A percentile compares a stretch with the other conserved stretches of the same genome.
phyloP scores from a whole-genome alignment of 1,284 basidiomycete genomes.

The Puccinia horiana region DNA sequence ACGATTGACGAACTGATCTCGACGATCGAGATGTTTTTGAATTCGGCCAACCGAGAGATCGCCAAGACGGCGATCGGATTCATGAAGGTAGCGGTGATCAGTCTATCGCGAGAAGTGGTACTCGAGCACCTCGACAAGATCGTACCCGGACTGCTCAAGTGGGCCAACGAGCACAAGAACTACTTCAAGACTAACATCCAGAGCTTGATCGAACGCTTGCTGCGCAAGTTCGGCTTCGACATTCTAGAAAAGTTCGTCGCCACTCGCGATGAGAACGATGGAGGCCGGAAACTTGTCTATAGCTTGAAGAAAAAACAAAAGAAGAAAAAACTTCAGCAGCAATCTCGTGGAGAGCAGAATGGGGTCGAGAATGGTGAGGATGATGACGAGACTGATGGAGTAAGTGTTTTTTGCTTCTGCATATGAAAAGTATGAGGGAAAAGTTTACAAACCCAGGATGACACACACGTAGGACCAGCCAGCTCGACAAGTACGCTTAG shows the following conservation, averaged over 20 bases:
- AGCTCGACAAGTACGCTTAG: slow-evolving; percentile 61
- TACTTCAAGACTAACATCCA: slow-evolving; percentile 97
- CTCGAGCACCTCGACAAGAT: slow-evolving; percentile 74
- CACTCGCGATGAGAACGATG: slow-evolving; percentile 61
- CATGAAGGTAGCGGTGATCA: slow-evolving; percentile 88
- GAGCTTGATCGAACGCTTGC: slow-evolving; percentile 94
- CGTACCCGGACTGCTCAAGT: slow-evolving; percentile 80
- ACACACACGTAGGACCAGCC: slow-evolving; percentile 56
- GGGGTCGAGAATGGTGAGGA: slow-evolving; percentile 63
- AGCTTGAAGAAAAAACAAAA: slow-evolving; percentile 89
- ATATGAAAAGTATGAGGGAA: neutral
- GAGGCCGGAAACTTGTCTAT: slow-evolving; percentile 71
- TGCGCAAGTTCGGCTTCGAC: slow-evolving; percentile 86
- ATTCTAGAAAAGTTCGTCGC: slow-evolving; percentile 65
- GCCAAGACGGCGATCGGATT: slow-evolving; percentile 95
- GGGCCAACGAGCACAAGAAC: slow-evolving; percentile 97
- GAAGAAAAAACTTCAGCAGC: slow-evolving; percentile 61
- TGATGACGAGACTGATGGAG: slow-evolving; percentile 56
- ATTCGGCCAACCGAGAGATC: slow-evolving; percentile 92
- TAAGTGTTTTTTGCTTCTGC: neutral
- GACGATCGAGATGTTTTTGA: slow-evolving; percentile 85
- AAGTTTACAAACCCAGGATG: neutral
- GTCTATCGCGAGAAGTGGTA: slow-evolving; percentile 71
- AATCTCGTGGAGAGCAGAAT: slow-evolving; percentile 56
- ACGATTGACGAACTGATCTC: slow-evolving; percentile 70